Evolutionary conservation across 805 yeast species (phyloP).

Genomic region (Candida coleopterorum): DNA sequence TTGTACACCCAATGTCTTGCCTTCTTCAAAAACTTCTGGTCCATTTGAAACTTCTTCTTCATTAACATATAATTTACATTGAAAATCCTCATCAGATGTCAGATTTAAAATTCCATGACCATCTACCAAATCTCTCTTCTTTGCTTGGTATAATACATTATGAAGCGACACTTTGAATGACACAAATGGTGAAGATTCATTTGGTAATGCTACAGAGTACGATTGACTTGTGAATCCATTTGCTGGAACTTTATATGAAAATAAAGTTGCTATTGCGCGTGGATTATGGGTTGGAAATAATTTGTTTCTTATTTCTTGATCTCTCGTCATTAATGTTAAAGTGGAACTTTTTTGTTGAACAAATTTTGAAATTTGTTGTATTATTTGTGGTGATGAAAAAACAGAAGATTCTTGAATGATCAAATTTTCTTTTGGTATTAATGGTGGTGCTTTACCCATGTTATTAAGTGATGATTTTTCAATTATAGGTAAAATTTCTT

Average conservation of each 20-base stretch:
- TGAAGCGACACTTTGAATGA: conserved; percentile 34
- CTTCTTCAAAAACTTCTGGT: conserved; percentile 28
- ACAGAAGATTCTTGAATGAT: conserved; percentile 35
- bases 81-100: conserved; percentile 38
- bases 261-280: conserved; percentile 25
- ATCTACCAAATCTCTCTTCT: conserved; percentile 26
- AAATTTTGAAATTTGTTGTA: conserved; percentile 12
- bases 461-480: conserved; percentile 12
- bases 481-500: conserved; percentile 4
- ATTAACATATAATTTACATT: conserved; percentile 33
- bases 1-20: conserved; percentile 20
- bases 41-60: conserved; percentile 33
- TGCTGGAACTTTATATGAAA: conserved; percentile 35
- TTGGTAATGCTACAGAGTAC: conserved; percentile 34
- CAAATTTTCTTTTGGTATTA: conserved; percentile 24
- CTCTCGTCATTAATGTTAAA: conserved; percentile 14
- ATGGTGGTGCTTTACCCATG: conserved; percentile 26
- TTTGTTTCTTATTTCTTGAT: conserved; percentile 22
- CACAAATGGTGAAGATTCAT: conserved; percentile 30
- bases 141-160: conserved; percentile 25
- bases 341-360: conserved; percentile 10
- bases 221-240: conserved; percentile 37
- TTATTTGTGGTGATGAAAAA: conserved; percentile 23
- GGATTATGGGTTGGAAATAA: conserved; percentile 29
- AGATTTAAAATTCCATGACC: conserved; percentile 29